Percentiles rank a stretch among this genome's conserved stretches.
Conservation (phyloP, 140 eudicot species). For the Anethum foeniculum region DNA sequence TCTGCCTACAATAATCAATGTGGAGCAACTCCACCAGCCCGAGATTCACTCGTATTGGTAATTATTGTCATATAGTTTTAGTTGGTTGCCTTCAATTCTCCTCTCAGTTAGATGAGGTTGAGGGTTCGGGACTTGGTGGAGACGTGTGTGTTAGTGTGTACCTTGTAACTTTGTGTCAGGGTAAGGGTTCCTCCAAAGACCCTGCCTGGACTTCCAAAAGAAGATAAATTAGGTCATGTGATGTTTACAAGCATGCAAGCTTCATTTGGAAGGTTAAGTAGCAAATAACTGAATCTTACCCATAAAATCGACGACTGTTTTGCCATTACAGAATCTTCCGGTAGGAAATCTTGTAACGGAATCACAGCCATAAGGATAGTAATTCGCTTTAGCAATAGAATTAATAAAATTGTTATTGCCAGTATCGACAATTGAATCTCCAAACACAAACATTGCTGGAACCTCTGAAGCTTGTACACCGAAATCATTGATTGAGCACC, state of each 20-base stretch:
- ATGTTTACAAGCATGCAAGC: not conserved
- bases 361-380: slow-evolving; percentile 74
- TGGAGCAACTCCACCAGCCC: not conserved
- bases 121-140: not conserved
- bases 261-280: not conserved
- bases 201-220: not conserved
- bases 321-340: slow-evolving; percentile 77
- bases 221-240: not conserved
- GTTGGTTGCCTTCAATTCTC: not conserved
- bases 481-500: not conserved
- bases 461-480: slow-evolving; percentile 27
- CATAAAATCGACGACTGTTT: slow-evolving; percentile 61
- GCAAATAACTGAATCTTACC: slow-evolving; percentile 32
- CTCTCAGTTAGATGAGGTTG: not conserved
- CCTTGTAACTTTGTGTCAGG: not conserved
- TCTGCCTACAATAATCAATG: not conserved
- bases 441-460: slow-evolving; percentile 77
- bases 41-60: not conserved
- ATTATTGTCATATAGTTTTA: not conserved
- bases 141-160: not conserved
- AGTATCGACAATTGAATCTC: slow-evolving; percentile 77
- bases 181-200: not conserved
- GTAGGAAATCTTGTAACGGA: slow-evolving; percentile 42
- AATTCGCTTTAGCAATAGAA: slow-evolving; percentile 61
- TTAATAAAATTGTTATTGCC: slow-evolving; percentile 77